These are phyloP conservation scores for Piper longum DNA, from an alignment of 164 flowering plant genomes.

Conservation along the genomic window DNA sequence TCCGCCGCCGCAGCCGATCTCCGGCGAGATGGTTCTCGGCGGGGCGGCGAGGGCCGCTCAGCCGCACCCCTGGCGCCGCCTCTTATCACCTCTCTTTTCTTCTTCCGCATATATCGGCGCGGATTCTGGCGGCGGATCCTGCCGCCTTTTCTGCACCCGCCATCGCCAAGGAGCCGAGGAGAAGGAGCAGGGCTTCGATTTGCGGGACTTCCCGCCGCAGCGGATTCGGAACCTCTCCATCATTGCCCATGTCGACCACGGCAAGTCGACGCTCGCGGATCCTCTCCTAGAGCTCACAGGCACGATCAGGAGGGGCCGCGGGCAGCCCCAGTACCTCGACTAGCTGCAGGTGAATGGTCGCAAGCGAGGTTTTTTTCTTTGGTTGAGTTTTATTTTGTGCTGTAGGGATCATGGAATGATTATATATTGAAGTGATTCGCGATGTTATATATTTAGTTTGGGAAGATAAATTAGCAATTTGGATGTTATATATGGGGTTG, in stretches of 20 bases:
- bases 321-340: slow-evolving; percentile 96
- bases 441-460: too few relatives aligned
- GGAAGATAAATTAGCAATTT: too few relatives aligned
- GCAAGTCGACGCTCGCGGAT: slow-evolving; percentile 92
- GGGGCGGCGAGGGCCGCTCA: background rate
- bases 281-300: slow-evolving; percentile 95
- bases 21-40: background rate
- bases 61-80: background rate
- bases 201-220: slow-evolving; percentile 61
- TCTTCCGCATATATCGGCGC: too few relatives aligned
- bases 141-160: slow-evolving; percentile 32
- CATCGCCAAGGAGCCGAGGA: slow-evolving; percentile 32
- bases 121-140: too few relatives aligned
- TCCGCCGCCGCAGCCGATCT: background rate
- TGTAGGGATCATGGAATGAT: too few relatives aligned
- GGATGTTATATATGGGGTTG: too few relatives aligned
- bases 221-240: slow-evolving; percentile 85
- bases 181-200: slow-evolving; percentile 30
- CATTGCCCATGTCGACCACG: slow-evolving; percentile 95
- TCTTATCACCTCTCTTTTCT: too few relatives aligned
- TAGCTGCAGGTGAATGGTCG: slow-evolving; percentile 58
- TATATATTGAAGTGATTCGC: too few relatives aligned
- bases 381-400: too few relatives aligned
- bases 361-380: too few relatives aligned
- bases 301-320: slow-evolving; percentile 78